Base-by-base conservation (phyloP, 805 yeast species). In the Saccharomycopsis synnaedendra region DNA sequence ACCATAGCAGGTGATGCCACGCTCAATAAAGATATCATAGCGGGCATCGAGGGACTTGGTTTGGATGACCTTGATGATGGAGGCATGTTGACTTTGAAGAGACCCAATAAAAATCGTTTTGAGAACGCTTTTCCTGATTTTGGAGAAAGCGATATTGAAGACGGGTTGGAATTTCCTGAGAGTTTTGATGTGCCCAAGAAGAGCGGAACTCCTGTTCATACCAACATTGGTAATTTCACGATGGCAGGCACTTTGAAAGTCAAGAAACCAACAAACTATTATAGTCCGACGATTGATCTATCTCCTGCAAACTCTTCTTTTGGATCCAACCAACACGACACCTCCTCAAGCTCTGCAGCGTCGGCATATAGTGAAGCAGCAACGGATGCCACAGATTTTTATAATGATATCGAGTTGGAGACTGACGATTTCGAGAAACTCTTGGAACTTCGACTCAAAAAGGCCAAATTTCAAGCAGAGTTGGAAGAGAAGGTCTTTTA, bases 91-190 rank as follows among this genome's bases (percentile, higher is more conserved):
- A 42, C 44, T 5, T 34, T 42, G 9, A 9, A 28, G n/a, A 42
- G 19, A 42, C 7, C 19, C 19, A 19, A 38, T 27, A 9, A 42
- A 6, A 11, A n/a, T 42, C 8, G 8, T 34, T 9, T 34, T 8
- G 39, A 35, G 11, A n/a, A 6, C 11, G 11, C n/a, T 9, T 28
- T 32, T 32, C 19, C 28, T 10, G 32, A 4, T 34, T 41, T 28
- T 4, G 47, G 46, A 34, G 51, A 44, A 7, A 44, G 48, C 31
- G 55, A 45, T 29, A 35, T 49, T 3, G 55, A 52, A 40, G 47
- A 52, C 33, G 55, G 53, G 3, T 9, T 52, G 5, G 53, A 46
- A 34, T 52, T 52, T 37, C 55, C 55, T 7, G 53, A 49, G n/a
- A 32, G 46, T 31, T 49, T 52, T 32, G 43, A 41, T 10, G 33